A percentile compares a stretch with the other conserved stretches of the same genome.
Evolutionary conservation across 331 rosid genomes (phyloP).

Genomic region (Acacia pycnantha): DNA sequence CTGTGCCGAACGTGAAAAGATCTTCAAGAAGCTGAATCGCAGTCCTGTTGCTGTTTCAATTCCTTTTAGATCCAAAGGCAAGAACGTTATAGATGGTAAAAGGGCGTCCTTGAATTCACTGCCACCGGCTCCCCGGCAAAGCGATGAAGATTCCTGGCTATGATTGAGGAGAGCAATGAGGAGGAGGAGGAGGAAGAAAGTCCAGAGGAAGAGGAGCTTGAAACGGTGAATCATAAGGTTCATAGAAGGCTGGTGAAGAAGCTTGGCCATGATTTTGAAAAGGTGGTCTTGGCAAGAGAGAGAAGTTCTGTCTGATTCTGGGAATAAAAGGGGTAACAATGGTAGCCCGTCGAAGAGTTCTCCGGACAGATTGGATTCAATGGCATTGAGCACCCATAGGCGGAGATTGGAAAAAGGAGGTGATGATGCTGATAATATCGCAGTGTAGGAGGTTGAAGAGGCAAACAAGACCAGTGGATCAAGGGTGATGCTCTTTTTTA

Average conservation of each 20-base stretch:
- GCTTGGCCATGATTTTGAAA: slow-evolving; percentile 75
- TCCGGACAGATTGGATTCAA: slow-evolving; percentile 11
- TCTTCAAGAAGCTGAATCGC: slow-evolving; percentile 24
- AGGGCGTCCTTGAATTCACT: slow-evolving; percentile 33
- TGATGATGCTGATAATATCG: slow-evolving; percentile 13
- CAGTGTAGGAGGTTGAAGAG: slow-evolving; percentile 39
- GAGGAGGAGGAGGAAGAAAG: slow-evolving; percentile 23
- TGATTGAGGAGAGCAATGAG: slow-evolving; percentile 29
- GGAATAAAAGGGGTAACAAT: neutral
- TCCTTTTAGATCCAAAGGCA: neutral
- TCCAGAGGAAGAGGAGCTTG: neutral
- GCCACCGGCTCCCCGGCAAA: slow-evolving; percentile 64
- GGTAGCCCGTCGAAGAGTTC: slow-evolving; percentile 6
- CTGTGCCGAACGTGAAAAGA: slow-evolving; percentile 50
- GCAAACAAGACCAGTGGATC: neutral
- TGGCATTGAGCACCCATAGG: slow-evolving; percentile 24
- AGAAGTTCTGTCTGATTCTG: neutral
- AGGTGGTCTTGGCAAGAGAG: slow-evolving; percentile 52
- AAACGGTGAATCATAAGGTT: neutral
- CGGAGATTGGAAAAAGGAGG: slow-evolving; percentile 26
- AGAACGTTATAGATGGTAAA: neutral
- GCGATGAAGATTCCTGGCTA: slow-evolving; percentile 39
- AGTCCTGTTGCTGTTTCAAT: neutral
- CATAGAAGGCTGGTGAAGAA: slow-evolving; percentile 69
- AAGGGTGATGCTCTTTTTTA: no score